These are phyloP conservation scores for Fraxinus nigra DNA, from an alignment of 305 asterid genomes.

Conservation along the genomic window DNA sequence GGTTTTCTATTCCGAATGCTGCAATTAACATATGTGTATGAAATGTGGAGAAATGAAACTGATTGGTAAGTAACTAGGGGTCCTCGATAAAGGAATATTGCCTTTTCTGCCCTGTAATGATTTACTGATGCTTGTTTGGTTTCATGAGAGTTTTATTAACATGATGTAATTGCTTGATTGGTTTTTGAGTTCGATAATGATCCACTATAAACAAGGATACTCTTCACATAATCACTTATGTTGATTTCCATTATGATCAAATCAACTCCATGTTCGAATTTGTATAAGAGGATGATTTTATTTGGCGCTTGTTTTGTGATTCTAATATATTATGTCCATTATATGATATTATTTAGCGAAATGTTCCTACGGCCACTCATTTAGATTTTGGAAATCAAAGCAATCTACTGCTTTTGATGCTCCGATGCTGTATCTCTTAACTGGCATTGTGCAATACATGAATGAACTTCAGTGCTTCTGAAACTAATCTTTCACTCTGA, in stretches of 20 bases:
- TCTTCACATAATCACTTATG: background rate
- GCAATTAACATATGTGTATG: background rate
- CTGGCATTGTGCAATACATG: background rate
- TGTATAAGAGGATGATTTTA: background rate
- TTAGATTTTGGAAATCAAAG: background rate
- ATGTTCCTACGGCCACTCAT: background rate
- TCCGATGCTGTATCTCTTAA: background rate
- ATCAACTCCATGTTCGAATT: background rate
- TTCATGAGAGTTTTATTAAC: background rate
- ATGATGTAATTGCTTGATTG: background rate
- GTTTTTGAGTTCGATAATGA: background rate
- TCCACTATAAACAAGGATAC: background rate
- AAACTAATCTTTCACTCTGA: slow-evolving; percentile 11
- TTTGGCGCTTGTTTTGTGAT: background rate
- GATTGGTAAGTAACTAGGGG: background rate
- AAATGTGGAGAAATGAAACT: background rate
- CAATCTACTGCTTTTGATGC: background rate
- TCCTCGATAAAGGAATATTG: background rate
- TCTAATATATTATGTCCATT: background rate
- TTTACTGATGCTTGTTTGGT: background rate
- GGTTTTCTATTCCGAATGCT: background rate
- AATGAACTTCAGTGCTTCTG: slow-evolving; percentile 3
- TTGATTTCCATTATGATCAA: background rate
- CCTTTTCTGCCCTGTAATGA: background rate
- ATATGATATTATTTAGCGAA: background rate